Evolutionary conservation across 208 protist species (phyloP).

Genomic region (Phytomonas sp.): DNA sequence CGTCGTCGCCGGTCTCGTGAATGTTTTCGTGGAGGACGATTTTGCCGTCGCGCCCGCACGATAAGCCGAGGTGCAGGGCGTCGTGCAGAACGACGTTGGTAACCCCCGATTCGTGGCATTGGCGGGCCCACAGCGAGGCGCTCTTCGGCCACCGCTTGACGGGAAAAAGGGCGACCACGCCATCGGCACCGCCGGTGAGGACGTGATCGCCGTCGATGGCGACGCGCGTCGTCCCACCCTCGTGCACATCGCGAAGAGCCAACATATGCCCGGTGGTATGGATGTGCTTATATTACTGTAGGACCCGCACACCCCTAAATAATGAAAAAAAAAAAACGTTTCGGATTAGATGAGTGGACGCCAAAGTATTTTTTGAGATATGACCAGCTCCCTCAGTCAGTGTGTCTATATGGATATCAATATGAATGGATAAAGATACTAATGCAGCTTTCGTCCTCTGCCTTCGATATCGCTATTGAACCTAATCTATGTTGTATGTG

Average conservation of each 20-base stretch:
- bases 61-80: conserved; percentile 36
- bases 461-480: not conserved
- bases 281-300: not conserved
- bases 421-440: not conserved
- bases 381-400: not conserved
- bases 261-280: conserved; percentile 19
- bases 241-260: conserved; percentile 35
- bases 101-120: conserved; percentile 61
- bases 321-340: conserved; percentile 11
- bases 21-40: conserved; percentile 73
- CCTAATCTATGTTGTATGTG: not conserved
- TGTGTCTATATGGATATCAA: not conserved
- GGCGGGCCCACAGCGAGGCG: conserved; percentile 47
- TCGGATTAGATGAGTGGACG: not conserved
- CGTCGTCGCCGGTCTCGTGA: conserved; percentile 5
- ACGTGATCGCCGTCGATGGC: conserved; percentile 38
- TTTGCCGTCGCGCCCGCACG: conserved; percentile 63
- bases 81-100: conserved; percentile 52
- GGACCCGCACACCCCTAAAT: not conserved
- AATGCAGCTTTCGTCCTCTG: not conserved
- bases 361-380: not conserved
- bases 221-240: conserved; percentile 46
- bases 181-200: conserved; percentile 63
- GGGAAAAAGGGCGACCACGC: conserved; percentile 59
- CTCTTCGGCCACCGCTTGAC: conserved; percentile 30